Conservation (phyloP, 2,329 filamentous ascomycete genomes). For the Colletotrichum viniferum region DNA sequence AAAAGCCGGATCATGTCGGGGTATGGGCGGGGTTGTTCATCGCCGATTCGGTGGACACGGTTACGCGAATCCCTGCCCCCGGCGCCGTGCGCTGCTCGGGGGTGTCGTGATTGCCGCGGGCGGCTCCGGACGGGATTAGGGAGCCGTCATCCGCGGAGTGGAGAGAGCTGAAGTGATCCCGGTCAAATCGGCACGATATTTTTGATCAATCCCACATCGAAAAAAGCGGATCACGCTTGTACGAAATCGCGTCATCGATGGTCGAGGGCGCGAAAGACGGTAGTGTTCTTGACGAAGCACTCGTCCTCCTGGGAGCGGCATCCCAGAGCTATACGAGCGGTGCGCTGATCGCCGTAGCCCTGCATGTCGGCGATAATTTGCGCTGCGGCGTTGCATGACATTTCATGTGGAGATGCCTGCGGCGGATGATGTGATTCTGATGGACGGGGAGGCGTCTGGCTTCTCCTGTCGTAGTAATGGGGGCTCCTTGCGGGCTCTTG, state of each 20-base stretch:
- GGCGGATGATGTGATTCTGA: slow-evolving; percentile 22
- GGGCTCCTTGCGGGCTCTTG: slow-evolving; percentile 25
- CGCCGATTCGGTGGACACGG: neutral
- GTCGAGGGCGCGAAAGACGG: slow-evolving; percentile 39
- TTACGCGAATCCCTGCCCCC: neutral
- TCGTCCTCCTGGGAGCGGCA: slow-evolving; percentile 28
- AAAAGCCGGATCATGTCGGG: neutral
- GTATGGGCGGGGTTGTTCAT: neutral
- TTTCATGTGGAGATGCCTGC: slow-evolving; percentile 33
- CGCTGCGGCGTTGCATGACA: slow-evolving; percentile 38
- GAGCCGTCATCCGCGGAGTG: neutral
- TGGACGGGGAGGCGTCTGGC: slow-evolving; percentile 10
- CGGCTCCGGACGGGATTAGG: neutral
- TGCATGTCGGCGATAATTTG: slow-evolving; percentile 45
- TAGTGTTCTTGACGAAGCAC: slow-evolving; percentile 38
- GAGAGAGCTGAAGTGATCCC: neutral
- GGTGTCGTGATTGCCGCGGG: neutral
- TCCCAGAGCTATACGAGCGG: slow-evolving; percentile 32
- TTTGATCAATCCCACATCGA: neutral
- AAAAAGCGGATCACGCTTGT: neutral
- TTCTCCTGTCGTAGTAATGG: neutral
- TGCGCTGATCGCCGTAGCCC: slow-evolving; percentile 31
- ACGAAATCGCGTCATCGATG: neutral
- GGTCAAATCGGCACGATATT: neutral
- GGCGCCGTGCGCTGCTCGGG: neutral